Evolutionary conservation across 768 basidiomycete species (phyloP).

Genomic region (Trametes meyenii): DNA sequence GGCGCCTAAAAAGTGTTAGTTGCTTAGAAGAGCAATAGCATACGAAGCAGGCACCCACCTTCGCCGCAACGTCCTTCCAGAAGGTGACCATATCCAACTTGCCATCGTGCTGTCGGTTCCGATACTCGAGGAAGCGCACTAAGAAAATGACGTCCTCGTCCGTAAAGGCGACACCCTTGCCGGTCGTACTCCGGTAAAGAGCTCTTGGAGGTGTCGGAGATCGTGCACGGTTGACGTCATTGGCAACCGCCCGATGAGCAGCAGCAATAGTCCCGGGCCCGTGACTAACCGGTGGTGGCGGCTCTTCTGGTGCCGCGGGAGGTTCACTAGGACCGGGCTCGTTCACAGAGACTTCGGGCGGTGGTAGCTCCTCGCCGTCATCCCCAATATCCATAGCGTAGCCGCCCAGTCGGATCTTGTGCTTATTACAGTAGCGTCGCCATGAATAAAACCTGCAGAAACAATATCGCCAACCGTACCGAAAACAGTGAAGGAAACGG

Average conservation of each 20-base stretch:
- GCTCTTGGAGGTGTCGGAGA: constrained; percentile 84
- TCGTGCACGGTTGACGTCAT: constrained; percentile 52
- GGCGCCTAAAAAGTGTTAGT: constrained; percentile 57
- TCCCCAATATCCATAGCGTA: constrained; percentile 75
- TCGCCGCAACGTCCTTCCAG: constrained; percentile 76
- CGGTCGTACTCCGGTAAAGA: constrained; percentile 81
- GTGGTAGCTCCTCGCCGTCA: constrained; percentile 27
- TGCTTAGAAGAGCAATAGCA: background rate
- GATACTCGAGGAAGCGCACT: constrained; percentile 69
- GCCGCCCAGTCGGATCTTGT: constrained; percentile 86
- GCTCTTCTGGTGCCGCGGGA: constrained; percentile 44
- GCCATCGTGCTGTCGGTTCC: constrained; percentile 45
- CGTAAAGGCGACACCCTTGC: constrained; percentile 89
- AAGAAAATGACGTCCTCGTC: constrained; percentile 80
- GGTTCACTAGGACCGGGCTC: constrained; percentile 48
- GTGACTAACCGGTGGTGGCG: constrained; percentile 25
- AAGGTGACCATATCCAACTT: constrained; percentile 75
- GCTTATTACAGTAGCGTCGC: constrained; percentile 91
- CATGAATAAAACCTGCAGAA: constrained; percentile 79
- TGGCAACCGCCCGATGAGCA: constrained; percentile 44
- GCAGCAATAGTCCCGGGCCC: constrained; percentile 50
- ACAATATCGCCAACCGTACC: background rate
- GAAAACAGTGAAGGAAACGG: background rate
- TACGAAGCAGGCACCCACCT: constrained; percentile 42
- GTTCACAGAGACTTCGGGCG: constrained; percentile 28